Evolutionary conservation across 1,284 basidiomycete genomes (phyloP), one percentile per base, ranked within the genome.

Genomic region (Anthracocystis walkeri): DNA sequence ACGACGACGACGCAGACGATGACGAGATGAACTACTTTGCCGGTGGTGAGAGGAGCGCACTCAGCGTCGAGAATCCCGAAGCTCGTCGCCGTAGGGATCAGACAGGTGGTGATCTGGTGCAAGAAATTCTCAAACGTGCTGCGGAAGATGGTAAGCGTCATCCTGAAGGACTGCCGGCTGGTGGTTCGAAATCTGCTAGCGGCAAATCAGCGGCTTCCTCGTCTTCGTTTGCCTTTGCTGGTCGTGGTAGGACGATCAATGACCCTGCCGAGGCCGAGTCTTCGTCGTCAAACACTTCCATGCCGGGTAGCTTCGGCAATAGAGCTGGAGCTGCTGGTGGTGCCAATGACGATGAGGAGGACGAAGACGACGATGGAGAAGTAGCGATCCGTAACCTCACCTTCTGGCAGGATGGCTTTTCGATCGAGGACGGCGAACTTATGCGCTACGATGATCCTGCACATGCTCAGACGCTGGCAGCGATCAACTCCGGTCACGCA

Each of bases 331-430:
- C 61, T 44, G 48, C 50, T 27, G 54, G 50, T 7, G 44, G 23
- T 16, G 33, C 20, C 6, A 40, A 38, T 25, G 56, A 60, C 64
- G 72, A 82, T 2, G 85, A 85, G 1, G 86, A 86, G 0, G 85
- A 86, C 14, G 72, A 81, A 7, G 87, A 87, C 52, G 89, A 88
- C 23, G 89, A 90, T 25, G 88, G 89, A 46, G 75, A 74, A 27
- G 73, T 71, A 0, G 92, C 89, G 0, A 89, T 91, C 50, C 90
- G 96, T 12, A 89, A 90, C 61, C 87, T 98, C 40, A 96, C 92
- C 0, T 94, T 99, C 86, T 99, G 97, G 96, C 89, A 91, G 38
- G 90, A 98, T 75, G 96, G 96, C 0, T 98, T 98, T 86, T 92
- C 91, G 49, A 90, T 99, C 61, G 94, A 96, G 80, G 93, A 95